A percentile compares a stretch with the other conserved stretches of the same genome.
These are phyloP conservation scores for Musa beccarii DNA, from an alignment of 176 grass and related monocot species.

Conservation along the genomic window DNA sequence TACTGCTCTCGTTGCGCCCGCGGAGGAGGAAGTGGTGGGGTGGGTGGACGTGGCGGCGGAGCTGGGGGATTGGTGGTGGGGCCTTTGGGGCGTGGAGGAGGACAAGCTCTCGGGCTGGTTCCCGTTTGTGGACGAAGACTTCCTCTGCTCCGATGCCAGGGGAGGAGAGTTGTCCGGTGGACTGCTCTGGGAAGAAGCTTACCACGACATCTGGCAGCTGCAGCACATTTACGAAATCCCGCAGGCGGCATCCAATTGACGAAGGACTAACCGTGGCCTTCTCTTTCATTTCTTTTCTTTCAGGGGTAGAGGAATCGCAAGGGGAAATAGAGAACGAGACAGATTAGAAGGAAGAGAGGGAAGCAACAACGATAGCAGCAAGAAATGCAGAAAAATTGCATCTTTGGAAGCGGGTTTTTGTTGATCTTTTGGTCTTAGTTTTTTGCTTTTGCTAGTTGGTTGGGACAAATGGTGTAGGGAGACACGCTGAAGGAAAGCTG, in stretches of 20 bases:
- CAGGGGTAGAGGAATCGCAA: no score
- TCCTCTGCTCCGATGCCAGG: conserved; percentile 17
- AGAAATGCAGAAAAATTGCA: no score
- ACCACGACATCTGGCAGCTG: conserved; percentile 25
- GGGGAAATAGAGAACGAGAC: no score
- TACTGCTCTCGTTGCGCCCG: neutral
- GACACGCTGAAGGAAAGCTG: no score
- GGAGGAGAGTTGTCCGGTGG: neutral
- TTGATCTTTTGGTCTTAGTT: no score
- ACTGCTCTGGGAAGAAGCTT: conserved; percentile 1
- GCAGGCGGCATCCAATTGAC: neutral
- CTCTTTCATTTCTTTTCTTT: no score
- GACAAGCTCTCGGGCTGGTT: conserved; percentile 71
- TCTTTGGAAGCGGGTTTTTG: no score
- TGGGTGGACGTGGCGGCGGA: conserved; percentile 8
- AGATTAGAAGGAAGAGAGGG: no score
- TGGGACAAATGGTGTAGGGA: no score
- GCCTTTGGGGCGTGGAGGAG: conserved; percentile 58
- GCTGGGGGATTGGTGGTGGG: conserved; percentile 27
- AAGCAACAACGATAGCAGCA: no score
- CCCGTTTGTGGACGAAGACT: conserved; percentile 73
- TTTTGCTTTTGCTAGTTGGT: no score
- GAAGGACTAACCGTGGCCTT: no score
- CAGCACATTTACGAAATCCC: conserved; percentile 39
- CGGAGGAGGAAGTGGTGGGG: neutral